Conservation (phyloP, 2,329 filamentous ascomycete species). For the Tolypocladium ovalisporum region DNA sequence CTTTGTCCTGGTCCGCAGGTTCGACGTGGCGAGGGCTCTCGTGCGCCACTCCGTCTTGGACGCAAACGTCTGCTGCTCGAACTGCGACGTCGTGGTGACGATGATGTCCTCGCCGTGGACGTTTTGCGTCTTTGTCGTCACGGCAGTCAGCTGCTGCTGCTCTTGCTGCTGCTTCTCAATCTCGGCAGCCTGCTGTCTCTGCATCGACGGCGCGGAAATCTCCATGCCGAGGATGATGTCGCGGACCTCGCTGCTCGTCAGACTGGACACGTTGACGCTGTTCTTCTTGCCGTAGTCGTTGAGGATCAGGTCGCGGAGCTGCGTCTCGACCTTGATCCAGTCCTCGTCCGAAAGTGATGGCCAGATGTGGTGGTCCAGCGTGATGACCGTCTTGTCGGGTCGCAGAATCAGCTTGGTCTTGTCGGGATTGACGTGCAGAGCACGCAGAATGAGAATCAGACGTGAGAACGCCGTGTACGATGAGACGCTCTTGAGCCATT, state of each 20-base stretch:
- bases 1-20: conserved; percentile 85
- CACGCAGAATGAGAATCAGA: conserved; percentile 83
- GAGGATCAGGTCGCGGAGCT: conserved; percentile 86
- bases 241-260: conserved; percentile 93
- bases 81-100: conserved; percentile 94
- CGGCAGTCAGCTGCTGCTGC: conserved; percentile 89
- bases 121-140: conserved; percentile 97
- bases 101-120: conserved; percentile 96
- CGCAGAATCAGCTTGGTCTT: conserved; percentile 94
- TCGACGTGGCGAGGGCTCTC: conserved; percentile 89
- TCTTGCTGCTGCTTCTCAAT: conserved; percentile 99
- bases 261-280: conserved; percentile 94
- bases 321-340: conserved; percentile 99
- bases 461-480: conserved; percentile 98
- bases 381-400: conserved; percentile 96
- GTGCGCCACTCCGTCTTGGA: conserved; percentile 99
- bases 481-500: conserved; percentile 97
- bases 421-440: conserved; percentile 93
- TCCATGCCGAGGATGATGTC: conserved; percentile 99
- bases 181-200: conserved; percentile 94
- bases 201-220: conserved; percentile 94
- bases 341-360: conserved; percentile 88
- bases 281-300: conserved; percentile 99
- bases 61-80: conserved; percentile 93
- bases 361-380: conserved; percentile 98